A percentile compares a stretch with the other conserved stretches of the same genome.
Conservation (phyloP, 768 basidiomycete species). For the Trametes elegans region DNA sequence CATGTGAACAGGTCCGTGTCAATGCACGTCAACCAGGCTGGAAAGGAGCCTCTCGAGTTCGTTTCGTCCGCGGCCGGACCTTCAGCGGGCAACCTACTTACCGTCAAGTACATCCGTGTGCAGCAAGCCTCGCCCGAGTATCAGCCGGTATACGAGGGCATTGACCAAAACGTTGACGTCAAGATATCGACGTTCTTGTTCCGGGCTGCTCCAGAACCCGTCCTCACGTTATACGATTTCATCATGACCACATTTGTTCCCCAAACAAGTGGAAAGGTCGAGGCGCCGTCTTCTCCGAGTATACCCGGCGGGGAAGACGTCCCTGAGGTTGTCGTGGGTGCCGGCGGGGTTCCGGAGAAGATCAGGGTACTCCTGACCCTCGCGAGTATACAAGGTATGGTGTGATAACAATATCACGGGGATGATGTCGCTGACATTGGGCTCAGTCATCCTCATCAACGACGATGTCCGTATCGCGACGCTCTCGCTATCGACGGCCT, state of each 20-base stretch:
- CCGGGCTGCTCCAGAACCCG: conserved; percentile 84
- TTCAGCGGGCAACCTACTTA: conserved; percentile 63
- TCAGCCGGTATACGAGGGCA: conserved; percentile 69
- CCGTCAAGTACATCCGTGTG: conserved; percentile 73
- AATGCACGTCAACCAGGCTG: conserved; percentile 67
- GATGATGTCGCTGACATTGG: neutral
- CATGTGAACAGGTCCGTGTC: conserved; percentile 56
- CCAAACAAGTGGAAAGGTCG: conserved; percentile 26
- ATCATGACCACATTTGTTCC: conserved; percentile 96
- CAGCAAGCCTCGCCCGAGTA: conserved; percentile 88
- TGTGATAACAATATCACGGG: neutral
- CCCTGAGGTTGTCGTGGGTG: conserved; percentile 8
- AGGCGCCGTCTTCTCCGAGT: conserved; percentile 1
- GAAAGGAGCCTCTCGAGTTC: conserved; percentile 53
- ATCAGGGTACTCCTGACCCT: conserved; percentile 82
- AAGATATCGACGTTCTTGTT: conserved; percentile 90
- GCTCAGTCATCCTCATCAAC: conserved; percentile 74
- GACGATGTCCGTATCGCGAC: conserved; percentile 73
- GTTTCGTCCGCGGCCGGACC: conserved; percentile 57
- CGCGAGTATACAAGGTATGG: conserved; percentile 73
- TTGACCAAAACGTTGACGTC: conserved; percentile 86
- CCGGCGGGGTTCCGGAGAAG: conserved; percentile 38
- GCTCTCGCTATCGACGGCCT: conserved; percentile 85
- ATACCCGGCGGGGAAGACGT: conserved; percentile 6
- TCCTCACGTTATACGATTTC: conserved; percentile 91